A percentile compares a stretch with the other conserved stretches of the same genome.
These are phyloP conservation scores for Diaporthe sp. DNA, from an alignment of 2,329 filamentous ascomycete genomes.

Conservation along the genomic window DNA sequence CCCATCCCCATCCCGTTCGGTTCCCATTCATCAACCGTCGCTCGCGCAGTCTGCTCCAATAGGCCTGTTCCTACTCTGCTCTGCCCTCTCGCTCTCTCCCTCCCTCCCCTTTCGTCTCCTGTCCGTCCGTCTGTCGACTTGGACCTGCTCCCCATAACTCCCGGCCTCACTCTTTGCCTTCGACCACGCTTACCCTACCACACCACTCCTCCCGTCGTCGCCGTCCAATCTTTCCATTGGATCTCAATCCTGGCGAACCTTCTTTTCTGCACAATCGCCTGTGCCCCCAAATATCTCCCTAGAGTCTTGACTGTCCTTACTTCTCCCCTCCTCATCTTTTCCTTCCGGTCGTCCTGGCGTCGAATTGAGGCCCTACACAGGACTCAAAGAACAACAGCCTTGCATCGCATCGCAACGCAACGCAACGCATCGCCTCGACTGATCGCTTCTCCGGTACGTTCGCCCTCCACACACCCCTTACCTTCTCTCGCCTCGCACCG, in stretches of 20 bases:
- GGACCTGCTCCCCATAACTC: slow-evolving; percentile 29
- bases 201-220: slow-evolving; percentile 17
- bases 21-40: slow-evolving; percentile 30
- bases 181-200: slow-evolving; percentile 32
- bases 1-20: slow-evolving; percentile 14
- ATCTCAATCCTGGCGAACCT: slow-evolving; percentile 38
- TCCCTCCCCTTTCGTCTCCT: slow-evolving; percentile 35
- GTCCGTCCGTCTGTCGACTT: slow-evolving; percentile 24
- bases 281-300: slow-evolving; percentile 32
- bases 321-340: slow-evolving; percentile 23
- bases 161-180: slow-evolving; percentile 37
- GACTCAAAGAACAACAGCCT: slow-evolving; percentile 14
- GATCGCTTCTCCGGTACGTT: slow-evolving; percentile 37
- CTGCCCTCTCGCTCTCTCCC: slow-evolving; percentile 45
- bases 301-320: slow-evolving; percentile 30
- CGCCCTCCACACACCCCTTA: background rate
- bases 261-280: slow-evolving; percentile 36
- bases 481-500: background rate
- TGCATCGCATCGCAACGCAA: slow-evolving; percentile 22
- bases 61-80: slow-evolving; percentile 42
- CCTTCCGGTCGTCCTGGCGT: slow-evolving; percentile 35
- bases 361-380: slow-evolving; percentile 33
- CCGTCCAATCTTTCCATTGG: slow-evolving; percentile 34
- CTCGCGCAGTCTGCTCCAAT: slow-evolving; percentile 31
- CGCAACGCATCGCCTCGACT: slow-evolving; percentile 17